phyloP scores from a whole-genome alignment of 2,329 filamentous ascomycete genomes.

The Dactylonectria estremocensis region DNA sequence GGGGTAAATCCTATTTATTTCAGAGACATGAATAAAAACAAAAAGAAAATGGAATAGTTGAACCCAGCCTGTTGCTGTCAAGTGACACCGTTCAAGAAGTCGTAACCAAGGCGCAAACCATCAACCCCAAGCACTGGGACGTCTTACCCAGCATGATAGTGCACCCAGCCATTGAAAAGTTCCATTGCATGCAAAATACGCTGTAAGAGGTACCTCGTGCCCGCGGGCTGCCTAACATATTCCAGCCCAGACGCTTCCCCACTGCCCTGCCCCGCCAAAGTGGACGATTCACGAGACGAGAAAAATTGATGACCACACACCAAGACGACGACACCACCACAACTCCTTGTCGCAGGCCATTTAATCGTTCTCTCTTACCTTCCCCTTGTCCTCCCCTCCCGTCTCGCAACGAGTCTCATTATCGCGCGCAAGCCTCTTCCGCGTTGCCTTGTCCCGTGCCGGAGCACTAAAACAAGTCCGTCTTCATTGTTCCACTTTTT shows the following conservation, averaged over 20 bases:
- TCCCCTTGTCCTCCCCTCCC: conserved; percentile 32
- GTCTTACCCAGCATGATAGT: conserved; percentile 12
- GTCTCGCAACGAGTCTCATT: conserved; percentile 38
- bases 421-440: conserved; percentile 37
- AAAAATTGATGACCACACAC: conserved; percentile 60
- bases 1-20: no score
- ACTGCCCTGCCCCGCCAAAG: conserved; percentile 52
- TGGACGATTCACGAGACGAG: conserved; percentile 57
- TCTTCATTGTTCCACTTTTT: conserved; percentile 35
- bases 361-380: conserved; percentile 26
- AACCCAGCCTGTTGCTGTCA: no score
- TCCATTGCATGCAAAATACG: neutral
- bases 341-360: conserved; percentile 29
- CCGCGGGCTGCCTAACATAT: conserved; percentile 9
- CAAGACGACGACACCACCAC: conserved; percentile 37
- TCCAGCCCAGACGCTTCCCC: conserved; percentile 14
- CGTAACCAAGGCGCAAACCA: no score
- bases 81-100: no score
- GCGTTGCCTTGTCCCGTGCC: conserved; percentile 29
- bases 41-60: no score
- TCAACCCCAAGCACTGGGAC: no score
- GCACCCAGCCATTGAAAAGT: conserved; percentile 1
- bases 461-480: conserved; percentile 7
- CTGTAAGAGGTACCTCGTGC: neutral
- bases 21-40: no score